Conservation (phyloP, 2,329 filamentous ascomycete species). For the Cladosporium oxysporum region DNA sequence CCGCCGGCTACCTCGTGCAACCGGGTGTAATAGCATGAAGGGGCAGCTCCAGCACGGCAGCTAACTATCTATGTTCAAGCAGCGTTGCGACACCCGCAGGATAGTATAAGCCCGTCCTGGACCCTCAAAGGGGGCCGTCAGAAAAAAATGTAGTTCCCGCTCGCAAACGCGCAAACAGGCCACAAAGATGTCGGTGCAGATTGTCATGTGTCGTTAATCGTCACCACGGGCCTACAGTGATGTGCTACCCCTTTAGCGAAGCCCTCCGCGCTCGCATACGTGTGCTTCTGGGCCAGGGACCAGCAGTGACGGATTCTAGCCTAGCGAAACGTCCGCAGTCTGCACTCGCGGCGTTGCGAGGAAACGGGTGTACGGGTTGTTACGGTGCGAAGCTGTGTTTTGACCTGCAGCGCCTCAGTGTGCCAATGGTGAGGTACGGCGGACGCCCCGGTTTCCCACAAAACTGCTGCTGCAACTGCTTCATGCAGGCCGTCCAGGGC, state of each 20-base stretch:
- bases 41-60: constrained; percentile 15
- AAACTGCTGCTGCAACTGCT: constrained; percentile 7
- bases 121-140: constrained; percentile 16
- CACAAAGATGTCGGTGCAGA: constrained; percentile 12
- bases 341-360: neutral
- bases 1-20: constrained; percentile 13
- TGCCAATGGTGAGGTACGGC: constrained; percentile 12
- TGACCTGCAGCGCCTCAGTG: neutral
- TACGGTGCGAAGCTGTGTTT: constrained; percentile 2
- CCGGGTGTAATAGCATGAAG: constrained; percentile 3
- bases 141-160: constrained; percentile 19
- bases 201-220: constrained; percentile 11
- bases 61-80: constrained; percentile 12
- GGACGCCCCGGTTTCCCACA: constrained; percentile 12
- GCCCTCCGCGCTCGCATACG: constrained; percentile 5
- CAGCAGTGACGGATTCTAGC: neutral
- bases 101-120: constrained; percentile 15
- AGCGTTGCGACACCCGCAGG: constrained; percentile 6
- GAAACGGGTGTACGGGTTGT: constrained; percentile 9
- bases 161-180: constrained; percentile 5
- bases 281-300: neutral
- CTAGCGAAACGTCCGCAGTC: constrained; percentile 10
- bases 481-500: constrained; percentile 6
- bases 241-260: neutral
- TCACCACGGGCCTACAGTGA: constrained; percentile 12